Percentiles rank a stretch among this genome's conserved stretches.
Evolutionary conservation across 192 early-diverging fungal genomes (phyloP).

Genomic region (Backusella psychrophila): DNA sequence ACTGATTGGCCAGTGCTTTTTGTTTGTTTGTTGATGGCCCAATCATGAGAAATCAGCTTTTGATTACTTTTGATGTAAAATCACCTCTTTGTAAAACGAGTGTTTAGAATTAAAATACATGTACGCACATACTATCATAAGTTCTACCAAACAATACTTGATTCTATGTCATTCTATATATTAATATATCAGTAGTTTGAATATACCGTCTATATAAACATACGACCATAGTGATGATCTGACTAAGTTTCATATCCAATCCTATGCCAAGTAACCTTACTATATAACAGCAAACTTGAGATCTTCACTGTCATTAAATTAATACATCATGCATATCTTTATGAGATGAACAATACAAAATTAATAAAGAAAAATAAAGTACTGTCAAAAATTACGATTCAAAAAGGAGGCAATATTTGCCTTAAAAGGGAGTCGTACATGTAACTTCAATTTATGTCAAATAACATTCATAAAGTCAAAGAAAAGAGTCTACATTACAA

Average conservation of each 20-base stretch:
- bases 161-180: too few relatives aligned
- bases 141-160: too few relatives aligned
- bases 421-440: neutral
- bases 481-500: neutral
- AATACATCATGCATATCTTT: neutral
- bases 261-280: too few relatives aligned
- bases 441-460: neutral
- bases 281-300: too few relatives aligned
- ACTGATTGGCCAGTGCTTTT: neutral
- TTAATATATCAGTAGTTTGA: too few relatives aligned
- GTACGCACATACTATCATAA: too few relatives aligned
- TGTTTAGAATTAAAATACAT: too few relatives aligned
- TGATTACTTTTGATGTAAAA: neutral
- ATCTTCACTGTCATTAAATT: neutral
- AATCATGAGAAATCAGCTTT: neutral
- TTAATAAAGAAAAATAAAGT: neutral
- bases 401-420: neutral
- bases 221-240: too few relatives aligned
- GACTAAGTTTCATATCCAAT: too few relatives aligned
- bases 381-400: neutral
- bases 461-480: neutral
- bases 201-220: too few relatives aligned
- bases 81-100: too few relatives aligned
- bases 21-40: neutral
- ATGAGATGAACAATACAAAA: neutral